These are phyloP conservation scores for Fusarium dlaminii DNA, from an alignment of 2,329 filamentous ascomycete genomes.

Conservation along the genomic window DNA sequence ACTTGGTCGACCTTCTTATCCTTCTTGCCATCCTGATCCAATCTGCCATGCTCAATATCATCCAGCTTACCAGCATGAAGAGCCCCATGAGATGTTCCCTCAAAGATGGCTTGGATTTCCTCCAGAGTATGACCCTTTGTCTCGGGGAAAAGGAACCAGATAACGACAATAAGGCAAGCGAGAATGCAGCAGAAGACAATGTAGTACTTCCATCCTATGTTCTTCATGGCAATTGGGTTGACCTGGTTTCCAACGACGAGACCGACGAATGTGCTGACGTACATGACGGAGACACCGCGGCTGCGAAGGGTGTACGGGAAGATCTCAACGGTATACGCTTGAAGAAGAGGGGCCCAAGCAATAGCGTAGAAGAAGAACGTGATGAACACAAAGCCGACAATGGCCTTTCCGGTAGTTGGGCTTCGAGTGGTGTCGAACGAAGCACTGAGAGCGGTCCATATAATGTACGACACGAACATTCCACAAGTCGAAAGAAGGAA, in stretches of 20 bases:
- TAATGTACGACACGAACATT: constrained; percentile 50
- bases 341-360: constrained; percentile 47
- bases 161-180: constrained; percentile 42
- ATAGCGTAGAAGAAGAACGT: constrained; percentile 52
- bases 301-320: constrained; percentile 36
- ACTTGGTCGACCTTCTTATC: constrained; percentile 28
- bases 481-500: constrained; percentile 50
- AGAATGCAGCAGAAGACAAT: constrained; percentile 51
- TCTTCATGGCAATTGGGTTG: constrained; percentile 52
- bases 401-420: constrained; percentile 38
- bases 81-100: constrained; percentile 21
- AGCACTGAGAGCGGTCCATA: constrained; percentile 45
- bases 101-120: constrained; percentile 45
- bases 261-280: constrained; percentile 28
- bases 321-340: constrained; percentile 45
- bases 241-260: constrained; percentile 51
- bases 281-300: constrained; percentile 33
- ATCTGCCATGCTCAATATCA: constrained; percentile 10
- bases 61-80: constrained; percentile 6
- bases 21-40: constrained; percentile 13
- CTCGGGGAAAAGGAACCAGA: constrained; percentile 52
- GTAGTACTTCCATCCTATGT: constrained; percentile 53
- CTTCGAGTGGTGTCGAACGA: constrained; percentile 30
- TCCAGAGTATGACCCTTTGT: constrained; percentile 46
- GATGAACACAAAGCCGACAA: constrained; percentile 53